Evolutionary conservation across 83 land plant genomes (phyloP), one percentile per base, ranked within the genome.

Genomic region (Thuja plicata): DNA sequence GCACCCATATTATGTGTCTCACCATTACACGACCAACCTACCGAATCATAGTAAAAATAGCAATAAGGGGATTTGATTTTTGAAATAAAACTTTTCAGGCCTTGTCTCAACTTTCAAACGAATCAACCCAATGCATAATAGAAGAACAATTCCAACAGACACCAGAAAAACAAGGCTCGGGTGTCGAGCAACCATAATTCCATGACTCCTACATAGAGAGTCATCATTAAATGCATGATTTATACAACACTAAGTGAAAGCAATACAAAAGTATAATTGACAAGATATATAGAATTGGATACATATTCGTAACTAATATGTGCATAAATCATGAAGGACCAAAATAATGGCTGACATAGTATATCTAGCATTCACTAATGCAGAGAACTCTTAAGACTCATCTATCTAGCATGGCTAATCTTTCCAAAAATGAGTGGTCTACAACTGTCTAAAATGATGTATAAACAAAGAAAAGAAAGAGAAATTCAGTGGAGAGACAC

Each of bases 101-200:
- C 92, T 90, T 77, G 98, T 96, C 88, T 98, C 99, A 87, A 98
- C 99, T 66, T 90, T 88, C 86, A 98, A 93, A 46, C 89, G 94
- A 78, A 95, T 57, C 45, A 98, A 91, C 88, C 99, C 99, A 37
- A 94, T 40, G 87, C 99, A 96, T 17, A 98, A 91, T 17, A 97
- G 52, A 24, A 95, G 88, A 87, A 93, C 91, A 80, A 95, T 40
- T 38, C 89, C 91, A 88, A 94, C 32, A 32, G 99, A 93, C 62
- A 92, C 89, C 81, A 87, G 88, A 87, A 98, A 88, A 34, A 97
- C 97, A 24, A 92, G 89, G 24, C 90, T 88, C 30, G 99, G 95
- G 88, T 96, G 88, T 86, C 94, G 92, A 70, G 99, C 97, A 40
- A 98, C 95, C 92, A 93, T 93, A 16, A 88, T 87, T 43, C 99